Evolutionary conservation across 352 stramenopile genomes (phyloP).

Genomic region (Phytophthora tubulina): DNA sequence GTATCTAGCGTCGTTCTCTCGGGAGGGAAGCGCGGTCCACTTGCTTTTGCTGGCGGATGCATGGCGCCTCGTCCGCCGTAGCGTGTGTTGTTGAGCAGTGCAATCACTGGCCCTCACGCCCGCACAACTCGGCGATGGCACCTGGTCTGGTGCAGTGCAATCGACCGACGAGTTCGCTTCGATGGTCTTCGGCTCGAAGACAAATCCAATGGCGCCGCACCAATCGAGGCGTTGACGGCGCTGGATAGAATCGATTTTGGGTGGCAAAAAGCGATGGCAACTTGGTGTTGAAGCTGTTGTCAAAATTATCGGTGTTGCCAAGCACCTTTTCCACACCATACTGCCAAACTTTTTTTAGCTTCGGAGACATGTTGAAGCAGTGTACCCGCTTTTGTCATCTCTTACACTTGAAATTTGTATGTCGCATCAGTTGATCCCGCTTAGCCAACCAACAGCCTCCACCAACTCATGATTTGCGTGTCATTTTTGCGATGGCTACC

Average conservation of each 20-base stretch:
- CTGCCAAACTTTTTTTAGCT: not conserved
- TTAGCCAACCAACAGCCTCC: slow-evolving; percentile 25
- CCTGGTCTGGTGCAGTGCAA: slow-evolving; percentile 20
- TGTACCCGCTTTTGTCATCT: slow-evolving; percentile 12
- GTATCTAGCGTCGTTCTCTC: not conserved
- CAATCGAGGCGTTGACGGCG: not conserved
- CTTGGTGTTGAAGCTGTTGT: not conserved
- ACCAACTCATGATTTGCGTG: slow-evolving; percentile 26
- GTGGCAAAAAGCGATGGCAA: not conserved
- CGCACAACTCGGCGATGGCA: slow-evolving; percentile 31
- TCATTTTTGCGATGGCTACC: slow-evolving; percentile 31
- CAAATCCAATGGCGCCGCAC: slow-evolving; percentile 14
- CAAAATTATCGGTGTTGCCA: not conserved
- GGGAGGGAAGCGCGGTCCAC: slow-evolving; percentile 25
- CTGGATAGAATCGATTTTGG: not conserved
- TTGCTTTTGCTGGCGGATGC: slow-evolving; percentile 15
- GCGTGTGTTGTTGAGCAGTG: slow-evolving; percentile 27
- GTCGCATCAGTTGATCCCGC: not conserved
- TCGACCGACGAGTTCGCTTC: slow-evolving; percentile 18
- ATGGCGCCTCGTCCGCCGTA: slow-evolving; percentile 27
- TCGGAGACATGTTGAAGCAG: slow-evolving; percentile 33
- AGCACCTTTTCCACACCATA: no score
- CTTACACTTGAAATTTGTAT: slow-evolving; percentile 29
- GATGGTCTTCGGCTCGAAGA: slow-evolving; percentile 10
- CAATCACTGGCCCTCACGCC: slow-evolving; percentile 24